These are phyloP conservation scores for Xylaria sp. DNA, from an alignment of 2,329 filamentous ascomycete genomes.

Conservation along the genomic window DNA sequence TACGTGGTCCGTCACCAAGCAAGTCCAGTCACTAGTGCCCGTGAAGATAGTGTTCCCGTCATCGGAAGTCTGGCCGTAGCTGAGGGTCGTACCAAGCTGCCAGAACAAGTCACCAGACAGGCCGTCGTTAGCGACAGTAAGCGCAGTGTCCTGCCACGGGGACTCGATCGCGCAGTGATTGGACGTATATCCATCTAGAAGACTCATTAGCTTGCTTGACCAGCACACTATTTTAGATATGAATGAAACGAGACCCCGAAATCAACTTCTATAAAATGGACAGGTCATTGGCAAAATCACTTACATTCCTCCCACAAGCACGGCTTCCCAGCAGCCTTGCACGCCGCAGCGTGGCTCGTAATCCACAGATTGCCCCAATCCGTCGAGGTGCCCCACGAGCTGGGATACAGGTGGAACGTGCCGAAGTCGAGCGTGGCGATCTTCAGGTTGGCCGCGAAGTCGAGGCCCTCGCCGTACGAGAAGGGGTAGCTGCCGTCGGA, in stretches of 20 bases:
- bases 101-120: slow-evolving; percentile 50
- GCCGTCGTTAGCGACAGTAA: slow-evolving; percentile 41
- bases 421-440: slow-evolving; percentile 47
- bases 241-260: background rate
- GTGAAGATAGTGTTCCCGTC: slow-evolving; percentile 61
- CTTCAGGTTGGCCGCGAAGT: slow-evolving; percentile 57
- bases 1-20: slow-evolving; percentile 59
- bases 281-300: slow-evolving; percentile 29
- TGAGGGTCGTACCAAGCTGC: slow-evolving; percentile 50
- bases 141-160: slow-evolving; percentile 48
- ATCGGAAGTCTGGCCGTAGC: slow-evolving; percentile 55
- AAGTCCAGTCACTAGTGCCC: slow-evolving; percentile 55
- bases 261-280: background rate
- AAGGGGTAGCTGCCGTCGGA: slow-evolving; percentile 65
- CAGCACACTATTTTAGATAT: background rate
- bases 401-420: slow-evolving; percentile 55
- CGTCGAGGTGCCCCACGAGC: slow-evolving; percentile 51
- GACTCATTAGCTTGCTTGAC: slow-evolving; percentile 5
- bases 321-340: slow-evolving; percentile 54
- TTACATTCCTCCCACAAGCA: slow-evolving; percentile 57
- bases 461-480: slow-evolving; percentile 60
- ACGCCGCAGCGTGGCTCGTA: slow-evolving; percentile 52
- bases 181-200: slow-evolving; percentile 43
- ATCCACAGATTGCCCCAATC: slow-evolving; percentile 54
- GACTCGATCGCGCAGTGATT: slow-evolving; percentile 48